phyloP scores from a whole-genome alignment of 140 eudicot genomes.

The Bidens hawaiensis region DNA sequence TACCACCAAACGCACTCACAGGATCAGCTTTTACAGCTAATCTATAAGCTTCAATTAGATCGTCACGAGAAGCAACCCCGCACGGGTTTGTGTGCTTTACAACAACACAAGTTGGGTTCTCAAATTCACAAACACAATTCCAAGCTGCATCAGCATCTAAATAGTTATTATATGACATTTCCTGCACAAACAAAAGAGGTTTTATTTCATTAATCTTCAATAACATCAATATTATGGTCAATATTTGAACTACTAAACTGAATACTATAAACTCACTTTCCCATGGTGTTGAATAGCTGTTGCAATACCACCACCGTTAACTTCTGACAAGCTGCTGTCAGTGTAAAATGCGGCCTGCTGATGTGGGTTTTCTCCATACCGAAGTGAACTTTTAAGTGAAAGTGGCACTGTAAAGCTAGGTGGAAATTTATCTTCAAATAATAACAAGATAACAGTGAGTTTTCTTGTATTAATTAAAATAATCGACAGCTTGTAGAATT shows the following conservation, averaged over 20 bases:
- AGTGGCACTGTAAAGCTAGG: slow-evolving; percentile 74
- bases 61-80: slow-evolving; percentile 92
- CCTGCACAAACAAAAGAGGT: slow-evolving; percentile 45
- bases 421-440: slow-evolving; percentile 62
- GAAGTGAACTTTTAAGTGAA: slow-evolving; percentile 75
- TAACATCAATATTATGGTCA: background rate
- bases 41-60: slow-evolving; percentile 87
- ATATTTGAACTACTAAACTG: background rate
- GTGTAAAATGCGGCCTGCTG: slow-evolving; percentile 94
- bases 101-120: slow-evolving; percentile 84
- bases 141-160: slow-evolving; percentile 98
- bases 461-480: background rate
- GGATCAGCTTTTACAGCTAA: slow-evolving; percentile 96
- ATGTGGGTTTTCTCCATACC: slow-evolving; percentile 98
- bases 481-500: background rate
- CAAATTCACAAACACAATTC: slow-evolving; percentile 94
- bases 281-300: slow-evolving; percentile 95
- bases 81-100: slow-evolving; percentile 98
- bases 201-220: background rate
- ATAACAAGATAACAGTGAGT: slow-evolving; percentile 5
- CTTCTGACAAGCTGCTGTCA: slow-evolving; percentile 82
- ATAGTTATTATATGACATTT: slow-evolving; percentile 94
- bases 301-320: slow-evolving; percentile 96
- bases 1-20: slow-evolving; percentile 99
- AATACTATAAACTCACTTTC: slow-evolving; percentile 43